Evolutionary conservation across 768 basidiomycete species (phyloP).

Genomic region (Auriscalpium microsporum): DNA sequence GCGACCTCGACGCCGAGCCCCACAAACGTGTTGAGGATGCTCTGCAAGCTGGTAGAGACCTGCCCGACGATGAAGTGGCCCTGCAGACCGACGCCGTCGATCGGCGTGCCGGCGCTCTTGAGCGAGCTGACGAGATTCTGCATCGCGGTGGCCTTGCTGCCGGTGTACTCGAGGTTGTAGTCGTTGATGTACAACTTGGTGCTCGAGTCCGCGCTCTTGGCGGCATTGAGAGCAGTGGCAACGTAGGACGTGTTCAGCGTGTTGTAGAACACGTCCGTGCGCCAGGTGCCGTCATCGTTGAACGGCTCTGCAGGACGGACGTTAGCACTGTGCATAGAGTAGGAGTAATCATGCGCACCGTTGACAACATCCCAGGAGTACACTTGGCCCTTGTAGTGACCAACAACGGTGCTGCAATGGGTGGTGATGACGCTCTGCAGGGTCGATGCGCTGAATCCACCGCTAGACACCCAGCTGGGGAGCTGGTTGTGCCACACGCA

Average conservation of each 20-base stretch:
- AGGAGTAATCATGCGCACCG: neutral
- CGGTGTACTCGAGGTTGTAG: conserved; percentile 29
- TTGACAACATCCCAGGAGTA: conserved; percentile 14
- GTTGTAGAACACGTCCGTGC: conserved; percentile 45
- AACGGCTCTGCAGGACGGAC: too few species aligned
- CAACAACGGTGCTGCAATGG: conserved; percentile 35
- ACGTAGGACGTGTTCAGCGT: conserved; percentile 43
- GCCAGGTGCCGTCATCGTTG: conserved; percentile 51
- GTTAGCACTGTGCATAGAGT: too few species aligned
- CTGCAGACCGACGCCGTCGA: conserved; percentile 57
- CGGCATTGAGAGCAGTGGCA: conserved; percentile 39
- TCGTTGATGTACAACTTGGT: conserved; percentile 48
- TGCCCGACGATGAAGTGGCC: conserved; percentile 51
- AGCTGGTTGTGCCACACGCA: too few species aligned
- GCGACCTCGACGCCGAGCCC: conserved; percentile 58
- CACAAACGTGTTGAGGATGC: conserved; percentile 42
- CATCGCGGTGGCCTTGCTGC: conserved; percentile 51
- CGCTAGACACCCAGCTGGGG: too few species aligned
- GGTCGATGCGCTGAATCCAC: too few species aligned
- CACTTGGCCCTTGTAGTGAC: conserved; percentile 46
- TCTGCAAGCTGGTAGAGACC: conserved; percentile 37
- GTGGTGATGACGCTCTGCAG: too few species aligned
- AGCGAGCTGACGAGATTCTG: conserved; percentile 43
- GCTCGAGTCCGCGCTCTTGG: conserved; percentile 42
- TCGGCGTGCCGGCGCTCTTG: conserved; percentile 38